These are phyloP conservation scores for Circinella umbellata DNA, from an alignment of 371 early-diverging fungal genomes.

Conservation along the genomic window DNA sequence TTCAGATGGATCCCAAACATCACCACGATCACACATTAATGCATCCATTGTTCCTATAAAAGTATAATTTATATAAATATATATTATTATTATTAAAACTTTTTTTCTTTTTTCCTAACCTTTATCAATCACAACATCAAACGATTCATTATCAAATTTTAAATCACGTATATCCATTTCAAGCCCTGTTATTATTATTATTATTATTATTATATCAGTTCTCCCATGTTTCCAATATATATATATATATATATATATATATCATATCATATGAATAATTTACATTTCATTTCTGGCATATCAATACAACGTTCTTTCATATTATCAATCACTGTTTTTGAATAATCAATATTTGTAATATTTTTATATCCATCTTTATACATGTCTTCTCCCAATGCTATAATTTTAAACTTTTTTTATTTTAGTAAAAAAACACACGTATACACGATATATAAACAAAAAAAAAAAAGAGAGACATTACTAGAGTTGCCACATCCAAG, in stretches of 20 bases:
- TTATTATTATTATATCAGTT: too few relatives aligned
- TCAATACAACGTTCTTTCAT: constrained; percentile 72
- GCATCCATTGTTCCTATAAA: constrained; percentile 77
- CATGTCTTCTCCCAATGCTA: constrained; percentile 80
- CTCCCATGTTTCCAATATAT: too few relatives aligned
- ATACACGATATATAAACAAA: too few relatives aligned
- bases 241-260: too few relatives aligned
- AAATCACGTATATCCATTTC: constrained; percentile 83
- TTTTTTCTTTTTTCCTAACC: constrained; percentile 45
- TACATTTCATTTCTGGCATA: constrained; percentile 67
- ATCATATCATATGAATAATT: too few relatives aligned
- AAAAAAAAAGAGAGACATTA: constrained; percentile 24
- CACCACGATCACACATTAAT: constrained; percentile 82
- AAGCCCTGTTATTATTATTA: constrained; percentile 48
- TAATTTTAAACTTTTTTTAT: neutral
- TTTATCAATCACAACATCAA: constrained; percentile 87
- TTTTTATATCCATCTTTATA: constrained; percentile 78
- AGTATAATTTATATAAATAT: too few relatives aligned
- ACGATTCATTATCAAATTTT: constrained; percentile 58
- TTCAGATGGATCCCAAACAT: constrained; percentile 87
- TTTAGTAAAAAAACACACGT: too few relatives aligned
- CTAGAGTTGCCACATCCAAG: constrained; percentile 84
- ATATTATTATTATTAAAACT: too few relatives aligned
- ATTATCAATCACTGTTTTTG: constrained; percentile 75
- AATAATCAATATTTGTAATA: constrained; percentile 85